A percentile compares a stretch with the other conserved stretches of the same genome.
Conservation (phyloP, 164 flowering plant species). For the Echeveria elegans region DNA sequence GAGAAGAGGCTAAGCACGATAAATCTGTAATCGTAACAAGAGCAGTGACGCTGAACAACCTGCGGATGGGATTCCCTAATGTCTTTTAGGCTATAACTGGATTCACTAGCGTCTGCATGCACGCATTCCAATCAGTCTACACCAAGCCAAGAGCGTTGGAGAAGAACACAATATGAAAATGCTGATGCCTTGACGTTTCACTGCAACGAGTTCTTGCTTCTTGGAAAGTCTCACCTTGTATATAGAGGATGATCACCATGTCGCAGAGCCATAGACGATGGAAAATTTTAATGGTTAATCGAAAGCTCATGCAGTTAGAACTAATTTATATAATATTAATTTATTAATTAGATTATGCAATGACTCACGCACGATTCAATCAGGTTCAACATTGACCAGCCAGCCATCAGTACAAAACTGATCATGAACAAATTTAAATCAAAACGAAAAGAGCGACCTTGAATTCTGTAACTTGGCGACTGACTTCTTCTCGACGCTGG, state of each 20-base stretch:
- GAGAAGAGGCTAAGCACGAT: slow-evolving; percentile 72
- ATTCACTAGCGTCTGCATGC: slow-evolving; percentile 77
- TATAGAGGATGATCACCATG: not conserved
- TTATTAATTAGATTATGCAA: no score
- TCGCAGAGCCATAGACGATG: not conserved
- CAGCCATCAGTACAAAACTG: no score
- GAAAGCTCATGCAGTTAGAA: not conserved
- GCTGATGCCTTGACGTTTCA: slow-evolving; percentile 28
- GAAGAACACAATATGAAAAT: slow-evolving; percentile 46
- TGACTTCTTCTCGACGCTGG: slow-evolving; percentile 96
- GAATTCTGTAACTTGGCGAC: slow-evolving; percentile 86
- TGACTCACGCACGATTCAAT: no score
- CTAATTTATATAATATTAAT: no score
- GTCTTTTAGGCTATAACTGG: slow-evolving; percentile 85
- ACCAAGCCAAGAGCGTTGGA: slow-evolving; percentile 39
- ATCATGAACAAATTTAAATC: no score
- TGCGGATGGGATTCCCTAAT: slow-evolving; percentile 85
- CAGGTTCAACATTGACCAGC: no score
- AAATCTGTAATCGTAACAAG: slow-evolving; percentile 66
- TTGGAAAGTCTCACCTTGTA: not conserved
- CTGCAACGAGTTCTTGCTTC: not conserved
- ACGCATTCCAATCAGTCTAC: slow-evolving; percentile 65
- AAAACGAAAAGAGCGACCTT: slow-evolving; percentile 37
- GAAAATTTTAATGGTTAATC: not conserved
- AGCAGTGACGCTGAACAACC: slow-evolving; percentile 72